Evolutionary conservation across 768 basidiomycete species (phyloP).

Genomic region (Serpula lacrymans): DNA sequence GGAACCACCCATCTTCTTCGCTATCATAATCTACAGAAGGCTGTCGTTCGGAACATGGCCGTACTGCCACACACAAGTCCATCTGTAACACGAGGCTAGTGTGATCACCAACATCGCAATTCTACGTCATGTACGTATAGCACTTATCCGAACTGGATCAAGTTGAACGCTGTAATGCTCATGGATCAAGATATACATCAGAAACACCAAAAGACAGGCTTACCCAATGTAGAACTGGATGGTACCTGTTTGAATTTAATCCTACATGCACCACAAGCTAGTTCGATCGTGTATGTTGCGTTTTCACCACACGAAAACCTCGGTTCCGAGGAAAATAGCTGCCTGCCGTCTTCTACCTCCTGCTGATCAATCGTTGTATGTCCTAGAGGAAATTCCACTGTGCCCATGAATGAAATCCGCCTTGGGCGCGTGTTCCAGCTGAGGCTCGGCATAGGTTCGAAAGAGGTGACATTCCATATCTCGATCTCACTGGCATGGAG

Average conservation of each 20-base stretch:
- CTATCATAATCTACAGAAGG: too few relatives aligned
- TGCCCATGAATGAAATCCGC: constrained; percentile 14
- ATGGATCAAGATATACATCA: constrained; percentile 1
- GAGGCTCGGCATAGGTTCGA: constrained; percentile 4
- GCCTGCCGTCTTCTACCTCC: constrained; percentile 8
- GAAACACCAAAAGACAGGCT: too few relatives aligned
- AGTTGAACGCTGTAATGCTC: constrained; percentile 4
- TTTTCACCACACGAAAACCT: constrained; percentile 9
- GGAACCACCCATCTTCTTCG: too few relatives aligned
- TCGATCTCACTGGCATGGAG: constrained; percentile 15
- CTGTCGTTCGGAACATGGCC: too few relatives aligned
- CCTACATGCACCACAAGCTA: constrained; percentile 12
- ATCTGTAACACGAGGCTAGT: too few relatives aligned
- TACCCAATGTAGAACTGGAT: constrained; percentile 15
- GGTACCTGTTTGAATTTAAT: constrained; percentile 16
- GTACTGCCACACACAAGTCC: too few relatives aligned
- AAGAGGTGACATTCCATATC: constrained; percentile 16
- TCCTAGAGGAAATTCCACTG: constrained; percentile 7
- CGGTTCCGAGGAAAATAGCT: constrained; percentile 6
- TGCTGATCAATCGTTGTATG: constrained; percentile 4
- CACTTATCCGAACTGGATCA: constrained; percentile 1
- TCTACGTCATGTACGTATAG: constrained; percentile 31
- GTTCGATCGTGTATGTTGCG: constrained; percentile 10
- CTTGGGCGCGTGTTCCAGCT: constrained; percentile 15
- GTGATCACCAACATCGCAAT: constrained; percentile 3